Base-by-base conservation (phyloP, 257 asterid genomes). In the Cordia subcordata region DNA sequence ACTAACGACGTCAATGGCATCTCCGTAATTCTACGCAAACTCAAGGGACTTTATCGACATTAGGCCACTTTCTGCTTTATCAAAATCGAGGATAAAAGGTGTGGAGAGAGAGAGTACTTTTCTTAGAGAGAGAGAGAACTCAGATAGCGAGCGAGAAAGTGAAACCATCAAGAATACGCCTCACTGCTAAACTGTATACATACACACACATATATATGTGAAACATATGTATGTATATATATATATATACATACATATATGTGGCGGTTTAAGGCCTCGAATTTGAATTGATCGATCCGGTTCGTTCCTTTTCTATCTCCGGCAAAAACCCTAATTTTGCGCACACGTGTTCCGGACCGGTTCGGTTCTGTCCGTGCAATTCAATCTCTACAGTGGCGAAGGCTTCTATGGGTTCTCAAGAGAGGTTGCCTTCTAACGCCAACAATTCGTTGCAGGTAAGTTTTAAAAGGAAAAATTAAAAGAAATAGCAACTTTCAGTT, bases 291-390 rank as follows among this genome's bases (percentile, higher is more conserved):
- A 20, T 53, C 21, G 17, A 11, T 53, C 57, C 5, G 33, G 33
- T 53, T 53, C 3, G 11, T 50, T 50, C 15, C 4, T 5, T 15
- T 10, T 13, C 33, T 53, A 13, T 67, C 47, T 52, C 70, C 19
- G 57, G 51, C 58, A 5, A 44, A 82, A 83, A 87, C 94, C 96
- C 96, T 87, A 85, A 77, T 80, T 77, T 67, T 51, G 53, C 20
- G 35, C 35, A 6, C 53, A 47, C 20, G 44, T 55, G 23, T 3
- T 56, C 23, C 56, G 47, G 12, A 3, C 10, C 47, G 47, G 47
- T 42, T 42, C 55, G 57, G 45, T 62, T 58, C 33, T 49, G 70
- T 37, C 40, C 53, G 51, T 59, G 50, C 64, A 33, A 64, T 73
- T 62, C 66, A 50, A 53, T 55, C 39, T 50, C 51, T 61, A 68